Conservation (phyloP, 2,329 filamentous ascomycete species). For the Trichoderma endophyticum region DNA sequence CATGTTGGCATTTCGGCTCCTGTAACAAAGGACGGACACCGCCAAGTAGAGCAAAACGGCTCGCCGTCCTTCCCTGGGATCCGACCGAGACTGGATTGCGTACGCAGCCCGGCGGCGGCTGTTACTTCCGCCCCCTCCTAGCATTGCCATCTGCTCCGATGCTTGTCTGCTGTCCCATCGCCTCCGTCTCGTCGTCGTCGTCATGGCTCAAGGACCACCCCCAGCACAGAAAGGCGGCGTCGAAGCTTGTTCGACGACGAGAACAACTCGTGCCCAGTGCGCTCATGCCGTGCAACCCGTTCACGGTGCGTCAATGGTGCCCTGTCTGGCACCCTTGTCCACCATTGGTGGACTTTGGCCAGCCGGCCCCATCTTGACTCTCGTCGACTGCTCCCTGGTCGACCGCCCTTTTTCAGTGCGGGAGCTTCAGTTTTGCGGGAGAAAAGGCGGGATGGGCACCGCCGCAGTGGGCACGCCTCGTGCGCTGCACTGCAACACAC, state of each 20-base stretch:
- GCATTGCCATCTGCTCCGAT: not conserved
- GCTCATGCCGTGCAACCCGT: slow-evolving; percentile 20
- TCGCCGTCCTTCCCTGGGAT: not conserved
- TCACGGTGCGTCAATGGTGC: slow-evolving; percentile 8
- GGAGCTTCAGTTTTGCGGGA: slow-evolving; percentile 21
- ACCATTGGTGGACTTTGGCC: slow-evolving; percentile 15
- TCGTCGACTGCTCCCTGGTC: slow-evolving; percentile 10
- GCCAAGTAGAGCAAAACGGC: not conserved
- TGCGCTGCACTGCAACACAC: slow-evolving; percentile 12
- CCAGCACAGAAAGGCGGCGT: slow-evolving; percentile 10
- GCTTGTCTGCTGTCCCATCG: not conserved
- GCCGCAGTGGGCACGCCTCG: slow-evolving; percentile 16
- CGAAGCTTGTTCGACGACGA: slow-evolving; percentile 10
- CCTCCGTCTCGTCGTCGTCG: not conserved
- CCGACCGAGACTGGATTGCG: not conserved
- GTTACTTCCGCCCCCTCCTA: not conserved
- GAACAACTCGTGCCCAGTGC: slow-evolving; percentile 8
- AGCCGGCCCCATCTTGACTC: not conserved
- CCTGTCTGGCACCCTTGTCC: not conserved
- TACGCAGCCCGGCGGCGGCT: slow-evolving; percentile 2
- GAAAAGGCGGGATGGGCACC: slow-evolving; percentile 23
- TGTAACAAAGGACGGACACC: slow-evolving; percentile 12
- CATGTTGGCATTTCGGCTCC: not conserved
- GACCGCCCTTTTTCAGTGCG: slow-evolving; percentile 23
- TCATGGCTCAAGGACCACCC: not conserved